Conservation (phyloP, 192 early-diverging fungal species). For the Entrophospora sp. region DNA sequence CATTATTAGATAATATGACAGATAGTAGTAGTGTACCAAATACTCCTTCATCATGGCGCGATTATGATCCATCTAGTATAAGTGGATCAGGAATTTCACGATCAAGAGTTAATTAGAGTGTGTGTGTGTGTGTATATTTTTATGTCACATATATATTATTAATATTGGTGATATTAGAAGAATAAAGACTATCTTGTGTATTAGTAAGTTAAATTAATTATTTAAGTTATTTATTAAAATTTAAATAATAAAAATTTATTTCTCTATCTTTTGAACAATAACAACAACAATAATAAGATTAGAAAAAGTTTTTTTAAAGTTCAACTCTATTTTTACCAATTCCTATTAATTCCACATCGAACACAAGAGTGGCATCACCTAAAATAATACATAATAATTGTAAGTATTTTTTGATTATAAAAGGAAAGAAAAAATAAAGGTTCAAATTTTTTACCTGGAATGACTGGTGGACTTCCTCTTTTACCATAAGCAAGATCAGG, state of each 20-base stretch:
- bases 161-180: too few relatives aligned
- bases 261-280: too few relatives aligned
- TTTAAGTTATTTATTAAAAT: too few relatives aligned
- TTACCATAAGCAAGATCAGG: slow-evolving; percentile 47
- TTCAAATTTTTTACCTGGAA: slow-evolving; percentile 34
- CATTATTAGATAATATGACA: slow-evolving; percentile 48
- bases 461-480: slow-evolving; percentile 35
- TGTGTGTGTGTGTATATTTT: too few relatives aligned
- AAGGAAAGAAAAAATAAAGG: neutral
- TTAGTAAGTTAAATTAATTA: too few relatives aligned
- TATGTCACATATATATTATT: too few relatives aligned
- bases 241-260: too few relatives aligned
- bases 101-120: too few relatives aligned
- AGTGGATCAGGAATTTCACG: slow-evolving; percentile 19
- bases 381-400: neutral
- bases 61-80: slow-evolving; percentile 24
- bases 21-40: slow-evolving; percentile 24
- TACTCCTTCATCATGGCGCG: slow-evolving; percentile 27
- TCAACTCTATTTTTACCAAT: slow-evolving; percentile 31
- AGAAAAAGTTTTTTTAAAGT: too few relatives aligned
- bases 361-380: slow-evolving; percentile 53
- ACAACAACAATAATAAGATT: too few relatives aligned
- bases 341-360: slow-evolving; percentile 67
- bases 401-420: neutral
- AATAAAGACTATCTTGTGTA: too few relatives aligned